Conservation (phyloP, 164 flowering plant genomes). For the Malania oleifera region DNA sequence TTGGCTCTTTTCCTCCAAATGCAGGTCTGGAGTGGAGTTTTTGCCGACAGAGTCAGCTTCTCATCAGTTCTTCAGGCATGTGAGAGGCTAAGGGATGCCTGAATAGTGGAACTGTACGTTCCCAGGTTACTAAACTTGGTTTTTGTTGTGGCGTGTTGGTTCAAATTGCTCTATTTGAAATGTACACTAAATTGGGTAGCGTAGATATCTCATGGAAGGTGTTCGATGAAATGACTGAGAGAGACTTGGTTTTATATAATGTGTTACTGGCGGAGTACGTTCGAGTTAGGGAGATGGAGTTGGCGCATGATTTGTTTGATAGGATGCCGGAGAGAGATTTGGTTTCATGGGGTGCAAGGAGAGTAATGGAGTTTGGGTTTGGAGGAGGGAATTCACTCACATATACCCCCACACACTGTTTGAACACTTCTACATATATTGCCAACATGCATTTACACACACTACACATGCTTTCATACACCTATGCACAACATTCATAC, state of each 20-base stretch:
- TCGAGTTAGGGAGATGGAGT: constrained; percentile 19
- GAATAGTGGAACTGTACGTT: constrained; percentile 22
- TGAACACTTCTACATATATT: too few relatives aligned
- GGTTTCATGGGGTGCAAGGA: constrained; percentile 37
- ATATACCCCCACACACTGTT: too few relatives aligned
- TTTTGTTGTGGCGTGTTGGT: constrained; percentile 38
- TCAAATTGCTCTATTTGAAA: constrained; percentile 34
- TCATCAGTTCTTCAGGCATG: constrained; percentile 38
- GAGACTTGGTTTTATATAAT: constrained; percentile 30
- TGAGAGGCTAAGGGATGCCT: constrained; percentile 16
- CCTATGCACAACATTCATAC: too few relatives aligned
- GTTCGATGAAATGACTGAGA: constrained; percentile 23
- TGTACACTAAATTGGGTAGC: constrained; percentile 27
- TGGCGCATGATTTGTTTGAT: constrained; percentile 24
- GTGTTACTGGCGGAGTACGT: constrained; percentile 30
- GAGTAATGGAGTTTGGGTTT: too few relatives aligned
- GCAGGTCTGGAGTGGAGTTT: constrained; percentile 10
- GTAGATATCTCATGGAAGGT: constrained; percentile 19
- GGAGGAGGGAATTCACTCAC: too few relatives aligned
- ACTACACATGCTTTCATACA: too few relatives aligned
- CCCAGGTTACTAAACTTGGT: constrained; percentile 28
- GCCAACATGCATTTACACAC: too few relatives aligned
- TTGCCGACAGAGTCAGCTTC: constrained; percentile 28
- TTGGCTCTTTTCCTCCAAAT: constrained; percentile 23
- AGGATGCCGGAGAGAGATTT: constrained; percentile 27